These are phyloP conservation scores for Podospora pseudocomata DNA, from an alignment of 495 filamentous ascomycete genomes.

Conservation along the genomic window DNA sequence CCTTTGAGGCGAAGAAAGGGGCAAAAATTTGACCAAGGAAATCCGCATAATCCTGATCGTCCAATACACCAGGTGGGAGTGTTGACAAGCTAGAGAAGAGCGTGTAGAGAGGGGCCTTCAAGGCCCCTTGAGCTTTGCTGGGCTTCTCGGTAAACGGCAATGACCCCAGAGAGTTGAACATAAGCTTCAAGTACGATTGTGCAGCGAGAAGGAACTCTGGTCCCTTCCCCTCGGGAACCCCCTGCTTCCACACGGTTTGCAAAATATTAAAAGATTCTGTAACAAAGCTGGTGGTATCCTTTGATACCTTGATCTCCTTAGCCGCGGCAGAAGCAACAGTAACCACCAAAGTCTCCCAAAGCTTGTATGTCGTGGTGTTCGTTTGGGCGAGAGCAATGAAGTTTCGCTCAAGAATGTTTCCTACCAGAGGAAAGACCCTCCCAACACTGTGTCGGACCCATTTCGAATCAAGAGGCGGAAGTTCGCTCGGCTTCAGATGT, in stretches of 20 bases:
- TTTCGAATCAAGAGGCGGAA: conserved; percentile 74
- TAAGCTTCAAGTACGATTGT: conserved; percentile 54
- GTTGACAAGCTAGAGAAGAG: conserved; percentile 48
- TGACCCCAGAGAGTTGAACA: conserved; percentile 63
- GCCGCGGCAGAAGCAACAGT: conserved; percentile 72
- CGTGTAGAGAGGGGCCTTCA: conserved; percentile 46
- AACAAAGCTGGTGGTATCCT: conserved; percentile 75
- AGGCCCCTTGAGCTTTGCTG: conserved; percentile 35
- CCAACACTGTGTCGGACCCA: conserved; percentile 76
- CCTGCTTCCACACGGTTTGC: conserved; percentile 60
- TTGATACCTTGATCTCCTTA: conserved; percentile 86
- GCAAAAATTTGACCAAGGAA: conserved; percentile 42
- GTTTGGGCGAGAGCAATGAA: conserved; percentile 48
- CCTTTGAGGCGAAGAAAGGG: conserved; percentile 45
- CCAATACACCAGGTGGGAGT: conserved; percentile 39
- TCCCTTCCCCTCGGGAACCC: conserved; percentile 15
- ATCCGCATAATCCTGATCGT: conserved; percentile 41
- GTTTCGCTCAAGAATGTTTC: conserved; percentile 56
- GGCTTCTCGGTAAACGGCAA: conserved; percentile 76
- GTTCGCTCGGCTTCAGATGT: conserved; percentile 60
- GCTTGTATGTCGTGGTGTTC: conserved; percentile 46
- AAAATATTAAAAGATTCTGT: conserved; percentile 65
- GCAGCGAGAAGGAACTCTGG: conserved; percentile 60
- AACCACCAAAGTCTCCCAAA: conserved; percentile 68
- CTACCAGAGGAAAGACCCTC: conserved; percentile 60